A percentile compares a stretch with the other conserved stretches of the same genome.
phyloP scores from a whole-genome alignment of 257 asterid genomes.

The Cruciata laevipes region DNA sequence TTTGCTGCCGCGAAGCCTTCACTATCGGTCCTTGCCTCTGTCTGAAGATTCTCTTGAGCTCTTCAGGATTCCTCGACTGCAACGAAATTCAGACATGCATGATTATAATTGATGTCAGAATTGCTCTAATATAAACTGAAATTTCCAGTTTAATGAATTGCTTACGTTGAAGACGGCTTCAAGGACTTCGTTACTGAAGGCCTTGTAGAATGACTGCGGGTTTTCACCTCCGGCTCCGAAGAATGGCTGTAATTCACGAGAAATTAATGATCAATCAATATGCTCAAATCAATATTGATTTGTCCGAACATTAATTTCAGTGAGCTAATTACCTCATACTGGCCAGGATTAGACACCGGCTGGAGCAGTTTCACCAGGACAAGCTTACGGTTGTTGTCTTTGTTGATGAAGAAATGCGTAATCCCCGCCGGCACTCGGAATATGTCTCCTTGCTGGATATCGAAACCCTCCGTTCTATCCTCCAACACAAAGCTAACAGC shows the following conservation, averaged over 20 bases:
- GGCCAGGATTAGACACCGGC: constrained; percentile 51
- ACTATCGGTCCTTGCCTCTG: constrained; percentile 42
- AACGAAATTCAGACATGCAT: no score
- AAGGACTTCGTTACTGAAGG: constrained; percentile 54
- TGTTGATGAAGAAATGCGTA: constrained; percentile 46
- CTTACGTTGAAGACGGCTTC: constrained; percentile 48
- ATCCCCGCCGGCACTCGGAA: constrained; percentile 48
- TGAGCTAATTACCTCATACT: constrained; percentile 22
- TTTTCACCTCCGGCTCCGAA: constrained; percentile 10
- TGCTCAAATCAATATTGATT: neutral
- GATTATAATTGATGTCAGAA: neutral
- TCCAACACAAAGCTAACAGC: constrained; percentile 29
- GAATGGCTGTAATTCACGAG: neutral
- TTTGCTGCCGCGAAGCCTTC: constrained; percentile 55
- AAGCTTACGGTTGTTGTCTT: constrained; percentile 34
- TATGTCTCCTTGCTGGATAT: constrained; percentile 47
- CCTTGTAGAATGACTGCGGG: constrained; percentile 15
- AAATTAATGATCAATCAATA: neutral
- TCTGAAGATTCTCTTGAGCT: constrained; percentile 30
- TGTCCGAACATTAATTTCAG: neutral
- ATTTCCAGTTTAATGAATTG: no score
- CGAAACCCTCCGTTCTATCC: constrained; percentile 46
- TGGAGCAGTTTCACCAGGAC: constrained; percentile 40
- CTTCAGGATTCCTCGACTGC: neutral
- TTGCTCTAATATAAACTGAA: neutral